Conservation (phyloP, 164 flowering plant species). For the Aristolochia fimbriata region DNA sequence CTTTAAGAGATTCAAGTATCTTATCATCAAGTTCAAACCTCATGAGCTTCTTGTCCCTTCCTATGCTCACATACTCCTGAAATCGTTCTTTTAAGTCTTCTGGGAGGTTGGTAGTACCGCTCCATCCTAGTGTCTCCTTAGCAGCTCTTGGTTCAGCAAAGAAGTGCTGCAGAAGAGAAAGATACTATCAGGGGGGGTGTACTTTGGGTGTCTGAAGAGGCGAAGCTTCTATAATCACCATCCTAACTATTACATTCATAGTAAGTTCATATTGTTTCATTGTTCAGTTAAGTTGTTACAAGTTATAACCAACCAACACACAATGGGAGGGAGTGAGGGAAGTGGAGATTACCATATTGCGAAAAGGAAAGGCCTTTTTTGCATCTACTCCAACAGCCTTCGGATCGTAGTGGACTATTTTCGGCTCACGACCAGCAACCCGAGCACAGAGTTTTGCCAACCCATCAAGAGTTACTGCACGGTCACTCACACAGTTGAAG, state of each 20-base stretch:
- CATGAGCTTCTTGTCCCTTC: slow-evolving; percentile 81
- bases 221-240: no score
- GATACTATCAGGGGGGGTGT: background rate
- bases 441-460: slow-evolving; percentile 87
- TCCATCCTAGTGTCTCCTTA: slow-evolving; percentile 83
- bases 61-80: slow-evolving; percentile 83
- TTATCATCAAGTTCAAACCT: slow-evolving; percentile 79
- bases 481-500: slow-evolving; percentile 91
- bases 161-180: slow-evolving; percentile 59
- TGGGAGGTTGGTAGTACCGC: slow-evolving; percentile 54
- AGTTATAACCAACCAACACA: no score
- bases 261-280: no score
- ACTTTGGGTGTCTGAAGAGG: no score
- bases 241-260: no score
- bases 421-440: slow-evolving; percentile 66
- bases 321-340: no score
- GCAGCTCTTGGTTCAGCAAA: slow-evolving; percentile 97
- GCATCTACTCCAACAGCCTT: slow-evolving; percentile 81
- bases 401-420: slow-evolving; percentile 86
- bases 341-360: slow-evolving; percentile 53
- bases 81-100: slow-evolving; percentile 85
- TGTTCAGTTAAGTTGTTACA: no score
- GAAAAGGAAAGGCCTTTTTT: slow-evolving; percentile 94
- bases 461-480: slow-evolving; percentile 94
- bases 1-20: slow-evolving; percentile 77